Conservation (phyloP, 257 asterid species). For the Salvia hispanica region DNA sequence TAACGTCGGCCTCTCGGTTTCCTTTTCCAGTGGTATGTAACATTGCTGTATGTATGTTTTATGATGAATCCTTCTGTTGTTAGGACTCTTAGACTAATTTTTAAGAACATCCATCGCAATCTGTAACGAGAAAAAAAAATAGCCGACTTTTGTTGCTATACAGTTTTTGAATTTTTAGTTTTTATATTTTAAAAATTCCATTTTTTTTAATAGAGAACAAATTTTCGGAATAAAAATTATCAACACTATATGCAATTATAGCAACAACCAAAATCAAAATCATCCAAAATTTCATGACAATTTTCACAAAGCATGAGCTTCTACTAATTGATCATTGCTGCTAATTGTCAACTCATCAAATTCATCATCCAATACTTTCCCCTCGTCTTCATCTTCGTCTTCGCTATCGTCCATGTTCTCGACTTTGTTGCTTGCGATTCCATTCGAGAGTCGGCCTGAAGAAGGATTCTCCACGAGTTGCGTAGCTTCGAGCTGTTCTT, state of each 20-base stretch:
- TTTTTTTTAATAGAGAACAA: too few relatives aligned
- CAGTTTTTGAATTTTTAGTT: neutral
- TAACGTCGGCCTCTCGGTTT: conserved; percentile 17
- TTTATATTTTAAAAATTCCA: too few relatives aligned
- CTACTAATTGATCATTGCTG: conserved; percentile 16
- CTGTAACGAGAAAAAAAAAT: conserved; percentile 15
- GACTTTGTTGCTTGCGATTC: conserved; percentile 31
- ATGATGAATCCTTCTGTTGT: conserved; percentile 25
- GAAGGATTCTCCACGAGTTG: conserved; percentile 47
- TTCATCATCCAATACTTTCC: conserved; percentile 26
- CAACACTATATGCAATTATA: conserved; percentile 30
- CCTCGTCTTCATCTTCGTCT: conserved; percentile 9
- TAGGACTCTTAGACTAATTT: conserved; percentile 24
- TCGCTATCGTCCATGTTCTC: conserved; percentile 21
- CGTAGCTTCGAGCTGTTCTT: conserved; percentile 75
- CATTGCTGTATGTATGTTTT: conserved; percentile 38
- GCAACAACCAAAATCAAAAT: conserved; percentile 8
- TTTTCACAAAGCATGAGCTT: conserved; percentile 36
- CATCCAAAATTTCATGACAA: conserved; percentile 17
- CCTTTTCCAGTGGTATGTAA: conserved; percentile 11
- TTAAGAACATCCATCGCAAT: neutral
- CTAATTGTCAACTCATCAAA: conserved; percentile 29
- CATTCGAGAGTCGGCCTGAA: conserved; percentile 14
- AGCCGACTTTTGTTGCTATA: neutral
- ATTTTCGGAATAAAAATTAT: neutral